phyloP scores from a whole-genome alignment of 2,329 filamentous ascomycete genomes.

The Penicillium expansum region DNA sequence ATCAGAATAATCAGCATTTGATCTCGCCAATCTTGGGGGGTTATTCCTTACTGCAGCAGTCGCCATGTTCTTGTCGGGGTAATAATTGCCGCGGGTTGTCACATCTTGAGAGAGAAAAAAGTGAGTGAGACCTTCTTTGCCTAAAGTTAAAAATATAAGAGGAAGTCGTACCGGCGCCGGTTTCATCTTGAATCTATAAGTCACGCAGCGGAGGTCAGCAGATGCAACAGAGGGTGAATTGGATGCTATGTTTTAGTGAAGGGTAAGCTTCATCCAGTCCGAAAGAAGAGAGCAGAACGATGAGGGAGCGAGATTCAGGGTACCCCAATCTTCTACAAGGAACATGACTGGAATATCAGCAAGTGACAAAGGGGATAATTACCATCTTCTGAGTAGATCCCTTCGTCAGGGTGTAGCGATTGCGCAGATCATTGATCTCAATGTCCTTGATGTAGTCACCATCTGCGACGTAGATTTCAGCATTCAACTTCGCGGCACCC shows the following conservation, averaged over 20 bases:
- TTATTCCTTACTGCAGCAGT: slow-evolving; percentile 72
- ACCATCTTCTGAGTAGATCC: slow-evolving; percentile 99
- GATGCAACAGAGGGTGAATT: slow-evolving; percentile 70
- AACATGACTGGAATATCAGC: slow-evolving; percentile 61
- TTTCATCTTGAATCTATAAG: slow-evolving; percentile 99
- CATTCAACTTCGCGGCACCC: slow-evolving; percentile 63
- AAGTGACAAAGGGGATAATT: slow-evolving; percentile 72
- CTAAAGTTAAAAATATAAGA: slow-evolving; percentile 43
- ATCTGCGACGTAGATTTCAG: slow-evolving; percentile 90
- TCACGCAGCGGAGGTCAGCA: slow-evolving; percentile 89
- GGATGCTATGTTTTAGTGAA: slow-evolving; percentile 58
- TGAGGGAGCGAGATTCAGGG: slow-evolving; percentile 32
- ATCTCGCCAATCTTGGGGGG: not conserved
- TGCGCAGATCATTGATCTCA: slow-evolving; percentile 95
- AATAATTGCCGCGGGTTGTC: slow-evolving; percentile 94
- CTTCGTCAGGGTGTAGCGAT: slow-evolving; percentile 95
- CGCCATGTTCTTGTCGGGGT: slow-evolving; percentile 96
- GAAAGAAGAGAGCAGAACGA: slow-evolving; percentile 38
- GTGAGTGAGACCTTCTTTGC: slow-evolving; percentile 58
- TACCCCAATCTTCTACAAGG: slow-evolving; percentile 35
- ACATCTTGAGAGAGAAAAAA: slow-evolving; percentile 72
- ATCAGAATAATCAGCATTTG: not conserved
- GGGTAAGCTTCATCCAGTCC: slow-evolving; percentile 68
- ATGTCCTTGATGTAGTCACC: slow-evolving; percentile 99
- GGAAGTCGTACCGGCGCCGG: slow-evolving; percentile 93